These are phyloP conservation scores for Populus hybrid DNA, from an alignment of 441 rosid species.

Conservation along the genomic window DNA sequence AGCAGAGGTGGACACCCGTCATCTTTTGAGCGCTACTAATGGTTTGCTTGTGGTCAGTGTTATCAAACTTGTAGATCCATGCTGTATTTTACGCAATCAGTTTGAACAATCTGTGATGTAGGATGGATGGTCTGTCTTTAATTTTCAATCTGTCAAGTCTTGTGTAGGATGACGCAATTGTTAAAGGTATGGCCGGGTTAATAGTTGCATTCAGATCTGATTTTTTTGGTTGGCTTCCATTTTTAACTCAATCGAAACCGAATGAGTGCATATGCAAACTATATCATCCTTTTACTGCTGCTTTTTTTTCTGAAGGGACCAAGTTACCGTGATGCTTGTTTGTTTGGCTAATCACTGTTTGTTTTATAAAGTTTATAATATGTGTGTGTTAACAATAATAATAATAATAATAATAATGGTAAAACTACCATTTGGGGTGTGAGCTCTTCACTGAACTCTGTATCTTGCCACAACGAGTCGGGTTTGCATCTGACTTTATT, in stretches of 20 bases:
- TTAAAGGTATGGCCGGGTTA: background rate
- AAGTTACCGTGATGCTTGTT: no score
- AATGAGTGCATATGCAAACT: background rate
- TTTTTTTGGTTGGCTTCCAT: background rate
- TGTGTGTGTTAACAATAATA: no score
- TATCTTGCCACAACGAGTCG: no score
- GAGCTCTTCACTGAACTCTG: no score
- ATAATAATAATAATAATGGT: no score
- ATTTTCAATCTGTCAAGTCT: background rate
- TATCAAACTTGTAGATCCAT: slow-evolving; percentile 8
- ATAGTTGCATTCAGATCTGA: background rate
- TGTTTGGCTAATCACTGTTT: no score
- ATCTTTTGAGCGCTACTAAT: slow-evolving; percentile 73
- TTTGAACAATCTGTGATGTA: background rate
- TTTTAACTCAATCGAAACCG: background rate
- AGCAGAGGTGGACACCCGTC: slow-evolving; percentile 67
- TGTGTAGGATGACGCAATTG: background rate
- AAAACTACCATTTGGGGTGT: no score
- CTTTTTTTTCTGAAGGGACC: no score
- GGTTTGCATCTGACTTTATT: no score
- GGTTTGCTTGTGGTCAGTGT: background rate
- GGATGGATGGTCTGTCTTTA: background rate
- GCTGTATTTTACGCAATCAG: slow-evolving; percentile 5
- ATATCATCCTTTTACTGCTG: no score
- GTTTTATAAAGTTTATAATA: no score